Base-by-base conservation (phyloP, 225 moss, liverwort and hornwort species). In the Pseudisothecium myosuroides region DNA sequence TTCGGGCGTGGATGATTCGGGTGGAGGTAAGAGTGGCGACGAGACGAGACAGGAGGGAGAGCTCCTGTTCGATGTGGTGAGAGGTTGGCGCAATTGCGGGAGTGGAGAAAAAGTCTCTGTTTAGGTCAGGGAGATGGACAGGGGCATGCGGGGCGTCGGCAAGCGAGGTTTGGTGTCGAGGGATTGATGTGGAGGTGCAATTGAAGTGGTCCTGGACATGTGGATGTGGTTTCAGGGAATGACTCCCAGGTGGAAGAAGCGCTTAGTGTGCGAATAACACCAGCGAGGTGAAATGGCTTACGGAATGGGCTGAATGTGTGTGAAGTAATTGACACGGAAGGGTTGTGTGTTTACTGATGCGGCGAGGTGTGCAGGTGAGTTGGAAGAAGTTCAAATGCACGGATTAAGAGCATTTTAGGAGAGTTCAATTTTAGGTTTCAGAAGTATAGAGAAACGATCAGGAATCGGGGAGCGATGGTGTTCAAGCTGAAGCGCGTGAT, bases 401-500 rank as follows among this genome's bases (percentile, higher is more conserved):
- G 12, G 41, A 59, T 59, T 80, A 19, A 18, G 10, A 59, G 22
- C 41, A 59, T 59, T 59, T 29, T 59, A 80, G 29, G 12, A 80
- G 59, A 80, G 59, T 80, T 59, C 59, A 41, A 80, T 41, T 80
- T 80, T 80, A 80, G 80, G 80, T 80, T 59, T 80, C 59, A 59
- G 41, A 59, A 41, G 80, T 59, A 17, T 0, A 39, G 9, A 2
- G 17, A 59, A 58, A 5, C 80, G 34, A 47, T 65, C 64, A 34
- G 82, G 34, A 47, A 64, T 82, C 36, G 50, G 63, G 64, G 23
- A 82, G 64, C 47, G 47, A 93, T 93, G 93, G 93, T 93, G 49
- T 93, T 93, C 93, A 93, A 93, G 87, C 74, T 94, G 91, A 94
- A 94, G 91, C 90, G 90, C 90, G 94, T 92, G 94, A 94, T 94